phyloP scores from a whole-genome alignment of 2,329 filamentous ascomycete genomes.

The Metarhizium guizhouense region DNA sequence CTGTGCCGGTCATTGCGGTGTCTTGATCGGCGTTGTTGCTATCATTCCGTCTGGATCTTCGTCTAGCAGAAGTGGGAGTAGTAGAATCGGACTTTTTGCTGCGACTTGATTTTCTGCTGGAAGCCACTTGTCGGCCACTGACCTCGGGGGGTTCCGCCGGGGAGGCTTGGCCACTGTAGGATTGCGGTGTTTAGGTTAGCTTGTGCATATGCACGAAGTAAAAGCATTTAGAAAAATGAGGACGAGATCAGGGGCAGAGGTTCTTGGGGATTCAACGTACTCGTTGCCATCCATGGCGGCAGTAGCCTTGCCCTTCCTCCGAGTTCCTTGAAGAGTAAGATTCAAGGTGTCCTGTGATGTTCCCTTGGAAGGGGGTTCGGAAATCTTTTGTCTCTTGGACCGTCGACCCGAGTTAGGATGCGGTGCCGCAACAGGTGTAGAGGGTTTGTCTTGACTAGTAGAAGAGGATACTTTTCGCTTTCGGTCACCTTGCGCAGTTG shows the following conservation, averaged over 20 bases:
- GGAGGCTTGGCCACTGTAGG: constrained; percentile 27
- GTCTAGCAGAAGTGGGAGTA: constrained; percentile 30
- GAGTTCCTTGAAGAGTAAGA: constrained; percentile 32
- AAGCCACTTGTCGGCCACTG: constrained; percentile 49
- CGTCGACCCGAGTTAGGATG: constrained; percentile 41
- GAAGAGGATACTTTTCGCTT: constrained; percentile 64
- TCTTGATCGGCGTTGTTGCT: constrained; percentile 50
- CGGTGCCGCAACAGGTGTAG: constrained; percentile 26
- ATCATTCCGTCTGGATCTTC: constrained; percentile 45
- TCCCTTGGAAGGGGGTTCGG: constrained; percentile 34
- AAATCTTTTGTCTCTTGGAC: constrained; percentile 63
- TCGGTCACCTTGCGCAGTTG: constrained; percentile 41
- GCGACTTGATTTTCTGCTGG: constrained; percentile 64
- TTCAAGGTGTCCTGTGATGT: constrained; percentile 17
- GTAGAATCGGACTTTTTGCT: constrained; percentile 53
- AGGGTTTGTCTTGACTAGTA: constrained; percentile 32
- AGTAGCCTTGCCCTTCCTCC: constrained; percentile 51
- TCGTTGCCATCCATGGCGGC: constrained; percentile 65
- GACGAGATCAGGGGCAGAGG: not conserved
- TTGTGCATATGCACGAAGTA: not conserved
- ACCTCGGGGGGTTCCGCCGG: constrained; percentile 54
- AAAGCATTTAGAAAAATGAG: not conserved
- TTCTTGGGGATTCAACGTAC: constrained; percentile 33
- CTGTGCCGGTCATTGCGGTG: constrained; percentile 61
- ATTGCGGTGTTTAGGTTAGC: constrained; percentile 8